phyloP scores from a whole-genome alignment of 208 protist genomes.

The Crithidia bombi region DNA sequence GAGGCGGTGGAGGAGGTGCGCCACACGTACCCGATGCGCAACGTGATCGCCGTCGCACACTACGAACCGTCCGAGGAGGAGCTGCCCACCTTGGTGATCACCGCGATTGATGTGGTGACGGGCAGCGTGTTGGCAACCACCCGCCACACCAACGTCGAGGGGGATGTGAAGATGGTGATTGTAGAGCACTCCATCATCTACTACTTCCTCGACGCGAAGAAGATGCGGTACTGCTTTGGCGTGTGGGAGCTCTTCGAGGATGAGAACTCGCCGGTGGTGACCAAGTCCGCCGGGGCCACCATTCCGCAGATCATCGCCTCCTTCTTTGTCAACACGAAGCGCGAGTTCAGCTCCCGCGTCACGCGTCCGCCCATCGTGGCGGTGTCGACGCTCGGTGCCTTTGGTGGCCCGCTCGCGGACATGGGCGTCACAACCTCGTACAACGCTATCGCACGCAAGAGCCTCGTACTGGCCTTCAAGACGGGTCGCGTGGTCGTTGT shows the following conservation, averaged over 20 bases:
- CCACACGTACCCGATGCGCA: conserved; percentile 80
- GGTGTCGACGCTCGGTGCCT: conserved; percentile 66
- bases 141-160: conserved; percentile 80
- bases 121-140: conserved; percentile 79
- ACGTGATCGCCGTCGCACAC: conserved; percentile 83
- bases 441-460: conserved; percentile 81
- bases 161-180: conserved; percentile 75
- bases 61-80: conserved; percentile 69
- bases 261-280: conserved; percentile 49
- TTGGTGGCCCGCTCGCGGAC: conserved; percentile 61
- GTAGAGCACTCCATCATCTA: conserved; percentile 86
- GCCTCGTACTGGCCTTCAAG: conserved; percentile 76
- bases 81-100: conserved; percentile 73
- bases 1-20: conserved; percentile 78
- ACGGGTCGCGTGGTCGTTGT: conserved; percentile 78
- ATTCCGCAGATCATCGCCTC: conserved; percentile 76
- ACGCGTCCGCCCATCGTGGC: conserved; percentile 71
- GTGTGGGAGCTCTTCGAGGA: conserved; percentile 91
- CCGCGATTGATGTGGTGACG: conserved; percentile 80
- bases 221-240: conserved; percentile 83
- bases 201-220: conserved; percentile 85
- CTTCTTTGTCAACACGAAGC: conserved; percentile 65
- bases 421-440: conserved; percentile 85
- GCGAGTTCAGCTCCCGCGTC: conserved; percentile 81
- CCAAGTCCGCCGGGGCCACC: conserved; percentile 68